Percentiles rank a stretch among this genome's conserved stretches.
Evolutionary conservation across 768 basidiomycete species (phyloP).

Genomic region (Termitomyces sp.): DNA sequence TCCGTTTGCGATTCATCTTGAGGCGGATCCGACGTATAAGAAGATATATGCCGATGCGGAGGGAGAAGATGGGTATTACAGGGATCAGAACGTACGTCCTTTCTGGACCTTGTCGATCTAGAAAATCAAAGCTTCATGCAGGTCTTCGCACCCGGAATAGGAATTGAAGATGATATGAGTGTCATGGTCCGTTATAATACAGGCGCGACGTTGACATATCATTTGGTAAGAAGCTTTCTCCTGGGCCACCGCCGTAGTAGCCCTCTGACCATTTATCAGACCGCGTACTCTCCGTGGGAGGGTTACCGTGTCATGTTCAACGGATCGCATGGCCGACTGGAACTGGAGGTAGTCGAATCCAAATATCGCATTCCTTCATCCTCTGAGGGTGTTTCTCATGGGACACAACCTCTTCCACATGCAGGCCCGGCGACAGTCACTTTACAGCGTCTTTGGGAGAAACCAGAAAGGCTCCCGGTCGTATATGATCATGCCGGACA

Average conservation of each 20-base stretch:
- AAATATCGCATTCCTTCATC: conserved; percentile 31
- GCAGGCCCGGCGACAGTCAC: conserved; percentile 42
- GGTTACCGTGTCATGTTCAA: conserved; percentile 55
- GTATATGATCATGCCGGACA: conserved; percentile 41
- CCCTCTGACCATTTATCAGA: conserved; percentile 21
- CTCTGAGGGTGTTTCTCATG: conserved; percentile 34
- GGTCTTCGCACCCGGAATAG: conserved; percentile 40
- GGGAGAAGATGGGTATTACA: conserved; percentile 45
- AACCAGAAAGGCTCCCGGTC: conserved; percentile 40
- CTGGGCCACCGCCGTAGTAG: background rate
- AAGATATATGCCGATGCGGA: conserved; percentile 47
- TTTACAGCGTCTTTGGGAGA: conserved; percentile 44
- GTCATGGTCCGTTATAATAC: conserved; percentile 46
- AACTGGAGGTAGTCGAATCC: conserved; percentile 50
- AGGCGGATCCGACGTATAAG: conserved; percentile 41
- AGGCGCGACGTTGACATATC: conserved; percentile 51
- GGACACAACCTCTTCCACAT: conserved; percentile 37
- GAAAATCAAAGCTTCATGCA: conserved; percentile 10
- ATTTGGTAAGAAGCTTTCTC: conserved; percentile 34
- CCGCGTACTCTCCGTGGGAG: conserved; percentile 44
- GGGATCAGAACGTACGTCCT: conserved; percentile 44
- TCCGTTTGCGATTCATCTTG: conserved; percentile 50
- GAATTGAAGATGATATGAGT: conserved; percentile 54
- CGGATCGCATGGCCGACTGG: conserved; percentile 48
- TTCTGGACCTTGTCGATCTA: too few species aligned